Evolutionary conservation across 2,329 filamentous ascomycete species (phyloP).

Genomic region (Aspergillus quadrilineatus): DNA sequence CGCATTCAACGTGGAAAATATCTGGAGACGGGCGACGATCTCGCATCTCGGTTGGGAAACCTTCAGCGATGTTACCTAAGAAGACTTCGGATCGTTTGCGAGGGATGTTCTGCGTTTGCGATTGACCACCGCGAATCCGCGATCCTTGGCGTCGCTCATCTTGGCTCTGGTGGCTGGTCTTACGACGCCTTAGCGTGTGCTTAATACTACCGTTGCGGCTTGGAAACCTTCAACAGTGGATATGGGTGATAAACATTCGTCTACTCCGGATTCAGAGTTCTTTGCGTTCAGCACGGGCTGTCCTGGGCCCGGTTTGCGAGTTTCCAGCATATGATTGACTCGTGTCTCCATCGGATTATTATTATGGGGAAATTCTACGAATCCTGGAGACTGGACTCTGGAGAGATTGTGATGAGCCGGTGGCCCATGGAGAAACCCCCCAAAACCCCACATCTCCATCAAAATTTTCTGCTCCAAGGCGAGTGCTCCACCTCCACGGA

Average conservation of each 20-base stretch:
- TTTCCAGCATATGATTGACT: neutral
- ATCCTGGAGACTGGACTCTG: constrained; percentile 2
- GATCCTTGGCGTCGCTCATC: constrained; percentile 5
- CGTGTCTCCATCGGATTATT: neutral
- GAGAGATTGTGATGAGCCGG: constrained; percentile 5
- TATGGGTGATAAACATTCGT: neutral
- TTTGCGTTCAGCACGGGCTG: neutral
- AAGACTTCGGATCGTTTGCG: no score
- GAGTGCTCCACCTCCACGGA: neutral
- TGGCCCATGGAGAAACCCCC: constrained; percentile 10
- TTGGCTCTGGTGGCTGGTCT: constrained; percentile 12
- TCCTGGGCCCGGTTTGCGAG: neutral
- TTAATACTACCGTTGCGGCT: constrained; percentile 4
- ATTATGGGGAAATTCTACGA: neutral
- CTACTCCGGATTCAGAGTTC: neutral
- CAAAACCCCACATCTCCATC: constrained; percentile 12
- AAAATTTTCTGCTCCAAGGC: neutral
- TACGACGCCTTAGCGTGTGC: constrained; percentile 9
- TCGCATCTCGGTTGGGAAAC: constrained; percentile 5
- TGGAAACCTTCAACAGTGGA: neutral
- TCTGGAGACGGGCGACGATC: constrained; percentile 1
- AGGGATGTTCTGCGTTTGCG: neutral
- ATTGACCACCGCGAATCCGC: neutral
- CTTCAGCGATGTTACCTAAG: neutral
- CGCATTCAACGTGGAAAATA: neutral